Evolutionary conservation across 140 eudicot species (phyloP), one percentile per base, ranked within the genome.

Genomic region (Bidens hawaiensis): DNA sequence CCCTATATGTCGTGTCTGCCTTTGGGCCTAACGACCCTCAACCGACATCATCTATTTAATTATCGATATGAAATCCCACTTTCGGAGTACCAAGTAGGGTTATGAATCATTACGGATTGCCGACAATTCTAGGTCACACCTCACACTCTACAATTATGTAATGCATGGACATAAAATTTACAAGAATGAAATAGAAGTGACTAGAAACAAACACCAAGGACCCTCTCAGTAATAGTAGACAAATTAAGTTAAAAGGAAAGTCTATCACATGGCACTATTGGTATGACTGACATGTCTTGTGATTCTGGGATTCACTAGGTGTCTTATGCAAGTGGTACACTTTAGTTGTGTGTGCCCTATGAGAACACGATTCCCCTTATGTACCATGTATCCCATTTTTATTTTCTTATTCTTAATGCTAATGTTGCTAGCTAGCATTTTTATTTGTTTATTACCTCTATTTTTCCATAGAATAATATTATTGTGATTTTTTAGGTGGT

Each of bases 331-430:
- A 71, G 64, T 52, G 38, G 76, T 27, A 50, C 51, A 40, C 51
- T 54, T 4, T 22, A 54, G 24, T 64, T 78, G 67, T 75, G 83
- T 55, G 94, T 72, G 58, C 66, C 53, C 36, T 51, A 78, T 73
- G 66, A 15, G 63, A 75, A 81, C 94, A 81, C 94, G 94, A 81
- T 60, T 59, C 57, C 70, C 53, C 36, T 50, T 67, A 31, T 30
- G 23, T 28, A 55, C 76, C 85, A 52, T 36, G 14, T 62, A 60
- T 60, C 47, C 75, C 59, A 47, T 53, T 43, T 45, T 5, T 7
- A 7, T 1, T 65, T 65, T 26, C 12, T n/a, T 62, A 17, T 15
- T 4, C 3, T 42, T 36, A n/a, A 23, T 43, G 3, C 17, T 23
- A 6, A 25, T 10, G 8, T 16, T 10, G 31, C 25, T 15, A 28